Evolutionary conservation across 805 yeast genomes (phyloP).

Genomic region (Candida montana): DNA sequence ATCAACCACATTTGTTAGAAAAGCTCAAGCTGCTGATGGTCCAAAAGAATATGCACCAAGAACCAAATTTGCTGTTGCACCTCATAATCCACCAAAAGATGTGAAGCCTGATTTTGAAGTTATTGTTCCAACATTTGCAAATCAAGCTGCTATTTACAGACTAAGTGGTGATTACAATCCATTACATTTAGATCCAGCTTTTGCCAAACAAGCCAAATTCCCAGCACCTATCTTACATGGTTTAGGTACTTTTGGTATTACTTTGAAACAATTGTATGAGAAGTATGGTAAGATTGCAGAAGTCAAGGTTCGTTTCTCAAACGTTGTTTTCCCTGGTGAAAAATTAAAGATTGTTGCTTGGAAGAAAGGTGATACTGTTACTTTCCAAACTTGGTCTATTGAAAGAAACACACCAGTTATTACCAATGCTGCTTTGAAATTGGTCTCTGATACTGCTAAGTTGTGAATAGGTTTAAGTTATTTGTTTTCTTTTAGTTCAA

Average conservation of each 20-base stretch:
- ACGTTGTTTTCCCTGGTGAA: slow-evolving; percentile 94
- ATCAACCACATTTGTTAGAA: slow-evolving; percentile 79
- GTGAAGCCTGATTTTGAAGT: slow-evolving; percentile 61
- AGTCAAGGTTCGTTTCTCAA: slow-evolving; percentile 85
- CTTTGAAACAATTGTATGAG: slow-evolving; percentile 70
- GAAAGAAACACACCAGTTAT: slow-evolving; percentile 77
- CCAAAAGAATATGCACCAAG: slow-evolving; percentile 39
- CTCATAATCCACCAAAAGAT: slow-evolving; percentile 53
- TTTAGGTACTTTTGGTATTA: slow-evolving; percentile 78
- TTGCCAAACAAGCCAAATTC: slow-evolving; percentile 86
- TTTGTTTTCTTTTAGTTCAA: neutral
- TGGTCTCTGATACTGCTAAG: slow-evolving; percentile 30
- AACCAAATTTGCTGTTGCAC: slow-evolving; percentile 54
- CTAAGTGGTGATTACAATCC: slow-evolving; percentile 94
- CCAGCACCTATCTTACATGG: slow-evolving; percentile 90
- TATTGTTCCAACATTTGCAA: slow-evolving; percentile 51
- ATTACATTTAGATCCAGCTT: slow-evolving; percentile 85
- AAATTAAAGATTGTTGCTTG: slow-evolving; percentile 76
- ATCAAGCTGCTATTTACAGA: slow-evolving; percentile 87
- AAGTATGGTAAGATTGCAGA: slow-evolving; percentile 78
- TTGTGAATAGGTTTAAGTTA: slow-evolving; percentile 16
- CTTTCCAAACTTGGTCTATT: slow-evolving; percentile 77
- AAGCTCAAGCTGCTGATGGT: slow-evolving; percentile 46
- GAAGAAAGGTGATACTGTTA: slow-evolving; percentile 60
- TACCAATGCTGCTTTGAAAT: slow-evolving; percentile 79